Evolutionary conservation across 2,329 filamentous ascomycete species (phyloP).

Genomic region (Ophiostoma himal-ulmi): DNA sequence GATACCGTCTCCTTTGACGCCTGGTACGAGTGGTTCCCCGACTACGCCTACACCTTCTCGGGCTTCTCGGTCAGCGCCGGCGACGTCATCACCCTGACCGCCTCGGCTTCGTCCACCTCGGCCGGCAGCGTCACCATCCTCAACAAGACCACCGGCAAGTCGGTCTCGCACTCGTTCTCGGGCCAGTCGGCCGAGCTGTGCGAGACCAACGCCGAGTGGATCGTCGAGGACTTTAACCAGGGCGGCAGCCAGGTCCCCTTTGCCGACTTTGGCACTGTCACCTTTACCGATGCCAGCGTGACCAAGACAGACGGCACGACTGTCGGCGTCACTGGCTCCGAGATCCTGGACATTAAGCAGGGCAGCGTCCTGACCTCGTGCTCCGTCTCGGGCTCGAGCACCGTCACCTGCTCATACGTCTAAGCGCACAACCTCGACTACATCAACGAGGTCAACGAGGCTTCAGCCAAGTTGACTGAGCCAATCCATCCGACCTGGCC

Average conservation of each 20-base stretch:
- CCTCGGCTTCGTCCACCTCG: constrained; percentile 36
- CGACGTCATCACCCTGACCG: constrained; percentile 30
- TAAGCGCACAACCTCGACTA: neutral
- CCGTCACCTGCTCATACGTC: constrained; percentile 41
- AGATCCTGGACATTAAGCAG: constrained; percentile 35
- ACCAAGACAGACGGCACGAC: constrained; percentile 30
- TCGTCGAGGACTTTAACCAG: constrained; percentile 32
- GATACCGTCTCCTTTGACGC: constrained; percentile 23
- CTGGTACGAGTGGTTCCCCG: constrained; percentile 34
- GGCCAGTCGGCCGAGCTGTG: constrained; percentile 35
- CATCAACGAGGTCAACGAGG: neutral
- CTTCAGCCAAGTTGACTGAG: neutral
- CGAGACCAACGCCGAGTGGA: constrained; percentile 32
- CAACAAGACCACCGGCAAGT: constrained; percentile 39
- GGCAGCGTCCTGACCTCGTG: constrained; percentile 27
- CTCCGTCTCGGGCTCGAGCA: constrained; percentile 24
- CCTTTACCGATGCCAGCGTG: constrained; percentile 40
- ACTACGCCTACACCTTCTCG: constrained; percentile 30
- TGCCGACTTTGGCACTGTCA: constrained; percentile 32
- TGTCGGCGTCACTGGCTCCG: constrained; percentile 36
- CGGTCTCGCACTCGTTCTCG: constrained; percentile 39
- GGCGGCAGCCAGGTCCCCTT: constrained; percentile 29
- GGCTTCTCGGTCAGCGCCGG: constrained; percentile 30
- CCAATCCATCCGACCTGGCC: neutral
- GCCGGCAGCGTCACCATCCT: constrained; percentile 27